A percentile compares a stretch with the other conserved stretches of the same genome.
phyloP scores from a whole-genome alignment of 768 basidiomycete species.

The Boletellus ananiceps region DNA sequence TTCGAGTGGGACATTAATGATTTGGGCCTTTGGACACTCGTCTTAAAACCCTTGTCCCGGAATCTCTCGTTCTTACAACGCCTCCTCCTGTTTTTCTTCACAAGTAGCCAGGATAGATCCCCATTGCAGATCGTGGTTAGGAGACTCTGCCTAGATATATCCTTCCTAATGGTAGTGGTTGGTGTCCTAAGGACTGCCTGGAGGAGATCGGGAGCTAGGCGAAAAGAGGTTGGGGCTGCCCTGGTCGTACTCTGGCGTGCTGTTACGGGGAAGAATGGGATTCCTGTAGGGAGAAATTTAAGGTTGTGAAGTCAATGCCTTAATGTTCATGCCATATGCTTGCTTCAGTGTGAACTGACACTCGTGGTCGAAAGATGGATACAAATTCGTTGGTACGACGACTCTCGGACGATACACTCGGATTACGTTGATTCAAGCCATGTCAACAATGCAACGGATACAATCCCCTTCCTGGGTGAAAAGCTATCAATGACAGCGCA shows the following conservation, averaged over 20 bases:
- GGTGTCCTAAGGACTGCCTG: constrained; percentile 54
- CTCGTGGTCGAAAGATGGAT: neutral
- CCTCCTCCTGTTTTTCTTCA: constrained; percentile 54
- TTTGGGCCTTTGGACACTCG: constrained; percentile 77
- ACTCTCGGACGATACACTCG: constrained; percentile 3
- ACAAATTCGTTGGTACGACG: neutral
- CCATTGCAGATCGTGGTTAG: constrained; percentile 66
- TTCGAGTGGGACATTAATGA: constrained; percentile 71
- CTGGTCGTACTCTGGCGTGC: constrained; percentile 67
- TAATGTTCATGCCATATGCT: constrained; percentile 11
- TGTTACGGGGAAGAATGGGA: constrained; percentile 54
- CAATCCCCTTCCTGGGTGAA: constrained; percentile 61
- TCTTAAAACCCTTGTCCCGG: constrained; percentile 60
- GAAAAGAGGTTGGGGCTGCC: constrained; percentile 64
- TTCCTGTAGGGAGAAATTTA: constrained; percentile 38
- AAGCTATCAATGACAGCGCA: constrained; percentile 3
- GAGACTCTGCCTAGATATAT: constrained; percentile 72
- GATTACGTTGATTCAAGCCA: constrained; percentile 44
- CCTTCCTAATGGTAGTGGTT: constrained; percentile 66
- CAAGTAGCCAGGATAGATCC: constrained; percentile 50
- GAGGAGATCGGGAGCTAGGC: constrained; percentile 63
- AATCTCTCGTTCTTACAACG: constrained; percentile 46
- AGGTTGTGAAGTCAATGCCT: constrained; percentile 5
- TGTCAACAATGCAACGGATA: constrained; percentile 94
- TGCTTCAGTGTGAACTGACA: neutral